Base-by-base conservation (phyloP, 352 stramenopile genomes). In the Elongisporangium senticosum region DNA sequence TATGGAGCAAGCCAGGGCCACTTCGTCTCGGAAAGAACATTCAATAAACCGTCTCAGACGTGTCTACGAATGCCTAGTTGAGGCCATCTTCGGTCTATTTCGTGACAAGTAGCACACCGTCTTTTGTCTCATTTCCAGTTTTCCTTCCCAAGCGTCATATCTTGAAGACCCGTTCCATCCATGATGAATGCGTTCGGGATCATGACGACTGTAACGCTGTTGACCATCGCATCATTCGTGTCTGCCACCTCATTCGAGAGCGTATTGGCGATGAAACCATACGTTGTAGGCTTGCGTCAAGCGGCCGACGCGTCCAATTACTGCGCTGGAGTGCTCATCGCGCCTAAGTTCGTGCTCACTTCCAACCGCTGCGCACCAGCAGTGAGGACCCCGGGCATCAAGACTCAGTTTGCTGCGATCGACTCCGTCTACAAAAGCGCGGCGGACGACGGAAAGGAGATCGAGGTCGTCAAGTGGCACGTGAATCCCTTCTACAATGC, bases 321-420 rank as follows among this genome's bases (percentile, higher is more conserved):
- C 53, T 91, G 82, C 54, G 75, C 75, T 22, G 78, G 75, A n/a
- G 83, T 71, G 24, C 77, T 91, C 54, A 86, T 91, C 58, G 77
- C 77, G 15, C 68, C 75, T 20, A 82, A 65, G 47, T 72, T 82
- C 47, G 68, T 87, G 22, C 70, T 91, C 43, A 88, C 76, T 17
- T 43, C 33, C 15, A 43, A 17, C 4, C 11, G 1, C 10, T 43
- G 33, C 33, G 33, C 33, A 17, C 33, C 33, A 17, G 33, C 13
- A 43, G 33, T 43, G 33, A 43, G 33, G 11, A 43, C 13, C 1
- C 33, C 13, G 3, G 33, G 33, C 33, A 43, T 43, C 33, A 43
- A 17, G 5, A 43, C 33, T 4, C 33, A 43, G 13, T 43, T 43
- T 17, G 33, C 33, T 43, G 7, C 33, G 33, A 43, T 43, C 17